Evolutionary conservation across 148 eudicot species (phyloP).

Genomic region (Tetragonia tetragonoides): DNA sequence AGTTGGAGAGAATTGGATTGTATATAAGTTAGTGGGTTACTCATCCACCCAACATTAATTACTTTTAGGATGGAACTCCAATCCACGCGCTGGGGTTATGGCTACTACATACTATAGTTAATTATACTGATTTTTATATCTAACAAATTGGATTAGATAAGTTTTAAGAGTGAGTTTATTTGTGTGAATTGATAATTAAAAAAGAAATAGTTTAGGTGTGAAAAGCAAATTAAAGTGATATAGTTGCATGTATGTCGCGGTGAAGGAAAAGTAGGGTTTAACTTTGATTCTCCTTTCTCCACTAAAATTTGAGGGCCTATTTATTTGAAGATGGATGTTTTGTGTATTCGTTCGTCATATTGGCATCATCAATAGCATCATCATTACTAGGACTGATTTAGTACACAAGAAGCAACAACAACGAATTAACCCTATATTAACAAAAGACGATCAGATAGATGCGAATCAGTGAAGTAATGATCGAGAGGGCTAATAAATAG

Average conservation of each 20-base stretch:
- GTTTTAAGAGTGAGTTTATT: too few species aligned
- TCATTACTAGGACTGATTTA: neutral
- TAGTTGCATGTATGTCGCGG: slow-evolving; percentile 12
- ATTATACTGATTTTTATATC: too few species aligned
- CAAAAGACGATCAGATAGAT: too few species aligned
- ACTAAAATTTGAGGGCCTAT: neutral
- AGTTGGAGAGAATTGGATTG: too few species aligned
- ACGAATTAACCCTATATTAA: neutral
- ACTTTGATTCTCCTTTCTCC: neutral
- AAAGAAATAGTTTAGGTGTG: neutral
- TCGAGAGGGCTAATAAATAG: too few species aligned
- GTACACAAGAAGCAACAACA: neutral
- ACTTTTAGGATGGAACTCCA: too few species aligned
- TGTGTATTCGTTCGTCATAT: slow-evolving; percentile 25
- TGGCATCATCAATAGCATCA: slow-evolving; percentile 34
- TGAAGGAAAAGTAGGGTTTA: slow-evolving; percentile 1
- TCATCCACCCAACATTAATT: too few species aligned
- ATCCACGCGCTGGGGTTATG: too few species aligned
- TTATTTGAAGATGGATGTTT: neutral
- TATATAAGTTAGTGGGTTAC: too few species aligned
- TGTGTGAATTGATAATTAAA: neutral
- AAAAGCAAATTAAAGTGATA: neutral
- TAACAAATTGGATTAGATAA: too few species aligned
- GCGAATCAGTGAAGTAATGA: too few species aligned
- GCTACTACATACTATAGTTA: too few species aligned